Conservation (phyloP, 192 early-diverging fungal species). For the Kappamyces sp. region DNA sequence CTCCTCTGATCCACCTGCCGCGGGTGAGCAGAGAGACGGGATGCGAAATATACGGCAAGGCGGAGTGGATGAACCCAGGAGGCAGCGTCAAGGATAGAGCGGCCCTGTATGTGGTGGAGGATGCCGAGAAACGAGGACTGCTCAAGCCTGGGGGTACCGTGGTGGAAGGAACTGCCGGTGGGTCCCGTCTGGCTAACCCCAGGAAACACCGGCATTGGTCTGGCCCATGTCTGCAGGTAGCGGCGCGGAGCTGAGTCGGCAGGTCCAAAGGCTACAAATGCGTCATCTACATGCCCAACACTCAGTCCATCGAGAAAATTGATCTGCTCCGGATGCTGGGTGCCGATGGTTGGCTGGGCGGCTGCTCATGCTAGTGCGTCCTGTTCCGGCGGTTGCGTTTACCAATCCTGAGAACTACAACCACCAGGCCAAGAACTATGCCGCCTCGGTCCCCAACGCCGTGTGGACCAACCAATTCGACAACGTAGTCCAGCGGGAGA, state of each 20-base stretch:
- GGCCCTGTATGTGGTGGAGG: slow-evolving; percentile 87
- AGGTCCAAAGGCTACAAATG: slow-evolving; percentile 89
- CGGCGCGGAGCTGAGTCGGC: too few relatives aligned
- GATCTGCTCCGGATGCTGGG: slow-evolving; percentile 88
- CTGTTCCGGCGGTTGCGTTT: slow-evolving; percentile 87
- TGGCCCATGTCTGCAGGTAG: slow-evolving; percentile 78
- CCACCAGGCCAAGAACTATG: slow-evolving; percentile 81
- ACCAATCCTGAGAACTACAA: slow-evolving; percentile 93
- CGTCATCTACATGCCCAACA: slow-evolving; percentile 98
- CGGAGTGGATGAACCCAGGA: slow-evolving; percentile 96
- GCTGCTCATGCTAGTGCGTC: slow-evolving; percentile 25
- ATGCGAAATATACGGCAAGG: slow-evolving; percentile 85
- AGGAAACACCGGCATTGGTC: slow-evolving; percentile 93
- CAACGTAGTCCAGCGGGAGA: slow-evolving; percentile 41
- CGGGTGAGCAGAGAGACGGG: slow-evolving; percentile 54
- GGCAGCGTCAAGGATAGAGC: slow-evolving; percentile 97
- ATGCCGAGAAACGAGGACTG: slow-evolving; percentile 82
- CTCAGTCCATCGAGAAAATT: slow-evolving; percentile 90
- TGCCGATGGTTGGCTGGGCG: slow-evolving; percentile 62
- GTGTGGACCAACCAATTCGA: slow-evolving; percentile 99
- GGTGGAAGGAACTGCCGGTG: slow-evolving; percentile 46
- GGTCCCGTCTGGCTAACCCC: not conserved
- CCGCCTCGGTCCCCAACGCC: slow-evolving; percentile 71
- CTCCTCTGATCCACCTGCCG: slow-evolving; percentile 55
- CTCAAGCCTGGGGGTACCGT: slow-evolving; percentile 85